Base-by-base conservation (phyloP, 352 stramenopile genomes). In the Globisporangium megalacanthum region DNA sequence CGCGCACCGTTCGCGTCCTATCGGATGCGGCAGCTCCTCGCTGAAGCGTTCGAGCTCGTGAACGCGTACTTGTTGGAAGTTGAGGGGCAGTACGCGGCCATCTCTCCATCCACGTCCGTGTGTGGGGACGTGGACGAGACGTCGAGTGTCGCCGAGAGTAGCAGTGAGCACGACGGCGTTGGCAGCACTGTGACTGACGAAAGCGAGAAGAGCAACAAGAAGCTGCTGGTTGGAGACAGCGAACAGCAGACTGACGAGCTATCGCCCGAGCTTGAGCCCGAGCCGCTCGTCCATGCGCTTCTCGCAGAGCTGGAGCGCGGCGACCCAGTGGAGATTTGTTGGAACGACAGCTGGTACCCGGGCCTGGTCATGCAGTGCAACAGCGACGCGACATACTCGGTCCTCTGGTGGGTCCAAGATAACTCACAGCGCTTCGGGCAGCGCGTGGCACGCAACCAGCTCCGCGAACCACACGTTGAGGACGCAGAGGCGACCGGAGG, bases 401-500 rank as follows among this genome's bases (percentile, higher is more conserved):
- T 92, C 35, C 49, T 90, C 11, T 92, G 83, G 83, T 92, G 83
- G 79, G 79, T 87, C 62, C 72, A 85, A 33, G 77, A 89, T 66
- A 86, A 88, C 60, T 90, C 79, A 13, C 83, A 92, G 64, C 76
- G 83, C 15, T 88, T 84, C 58, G 68, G 73, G 6, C 77, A 87
- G 56, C 66, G 67, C 14, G 79, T 81, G 53, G 62, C 70, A n/a
- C 67, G 58, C 25, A 58, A 76, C 20, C 61, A 84, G 53, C 61
- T 90, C n/a, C 77, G 80, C 25, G 70, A 75, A 37, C 75, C 76
- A 17, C 35, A 33, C 15, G 45, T 61, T 6, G 58, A 60, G 8
- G 64, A 65, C 22, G 49, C 41, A 4, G 50, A 69, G 4, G 53
- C 52, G 42, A 56, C 69, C 54, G 46, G 59, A 5, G 69, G 47